Base-by-base conservation (phyloP, 495 filamentous ascomycete genomes). In the Penicillium verhagenii region DNA sequence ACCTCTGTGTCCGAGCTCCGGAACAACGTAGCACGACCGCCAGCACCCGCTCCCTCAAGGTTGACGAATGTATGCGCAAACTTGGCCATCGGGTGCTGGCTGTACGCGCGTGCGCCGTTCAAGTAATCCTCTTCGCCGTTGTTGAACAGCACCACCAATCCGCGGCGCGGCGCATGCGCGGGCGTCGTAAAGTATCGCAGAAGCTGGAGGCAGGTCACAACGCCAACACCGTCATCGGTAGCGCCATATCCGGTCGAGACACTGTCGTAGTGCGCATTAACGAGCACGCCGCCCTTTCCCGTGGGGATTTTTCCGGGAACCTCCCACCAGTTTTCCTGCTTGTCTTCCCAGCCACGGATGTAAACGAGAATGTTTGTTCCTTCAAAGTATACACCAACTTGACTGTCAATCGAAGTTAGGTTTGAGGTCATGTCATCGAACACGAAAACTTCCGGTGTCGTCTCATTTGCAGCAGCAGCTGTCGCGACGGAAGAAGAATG, bases 251-350 rank as follows among this genome's bases (percentile, higher is more conserved):
- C 94, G 1, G 91, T 92, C 6, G 91, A 90, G 1, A 97, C 94
- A 57, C 90, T 94, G 67, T 98, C 94, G 64, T 94, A 97, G 63
- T 98, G 94, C 5, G 93, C 90, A 65, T 96, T 98, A 60, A 98
- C 89, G 47, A 98, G 79, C 8, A 96, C 87, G 24, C 90, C 88
- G 7, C 89, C 88, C 58, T 83, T 85, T 18, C 82, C 80, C 46
- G 75, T 74, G 31, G 81, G 78, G 40, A 64, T 66, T 51, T 73
- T 68, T 6, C 70, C 69, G 6, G 70, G 65, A 18, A 70, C 68
- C 29, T 68, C 64, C 89, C 84, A 92, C 86, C 84, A 92, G 11
- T 78, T 75, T 6, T 79, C 80, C 2, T 77, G 67, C 48, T 83
- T 78, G 61, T 95, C 91, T 52, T 89, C 82, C 44, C 79, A 84